Percentiles rank a stretch among this genome's conserved stretches.
phyloP scores from a whole-genome alignment of 2,329 filamentous ascomycete species.

The Sporothrix humicola region DNA sequence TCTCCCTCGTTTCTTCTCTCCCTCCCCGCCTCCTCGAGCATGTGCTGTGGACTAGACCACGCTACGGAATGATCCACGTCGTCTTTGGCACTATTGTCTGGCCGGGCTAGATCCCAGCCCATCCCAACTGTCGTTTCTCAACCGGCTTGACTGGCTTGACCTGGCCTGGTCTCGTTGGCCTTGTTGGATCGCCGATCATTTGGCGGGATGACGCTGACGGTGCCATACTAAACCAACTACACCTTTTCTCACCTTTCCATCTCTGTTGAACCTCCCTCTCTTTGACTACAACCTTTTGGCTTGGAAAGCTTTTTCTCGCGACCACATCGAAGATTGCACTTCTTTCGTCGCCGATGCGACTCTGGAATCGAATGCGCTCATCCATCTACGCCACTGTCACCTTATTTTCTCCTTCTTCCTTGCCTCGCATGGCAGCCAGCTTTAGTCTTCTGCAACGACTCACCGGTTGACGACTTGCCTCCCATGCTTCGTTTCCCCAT shows the following conservation, averaged over 20 bases:
- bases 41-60: not conserved
- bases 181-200: constrained; percentile 21
- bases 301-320: no score
- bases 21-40: not conserved
- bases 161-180: constrained; percentile 1
- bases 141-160: not conserved
- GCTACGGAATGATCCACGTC: constrained; percentile 10
- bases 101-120: not conserved
- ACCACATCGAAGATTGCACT: not conserved
- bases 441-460: not conserved
- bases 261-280: not conserved
- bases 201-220: constrained; percentile 15
- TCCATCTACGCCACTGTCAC: no score
- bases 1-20: not conserved
- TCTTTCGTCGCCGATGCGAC: no score
- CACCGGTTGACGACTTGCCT: not conserved
- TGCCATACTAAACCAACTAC: not conserved
- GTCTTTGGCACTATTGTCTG: constrained; percentile 17
- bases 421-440: not conserved
- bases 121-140: not conserved
- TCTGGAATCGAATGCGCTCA: not conserved
- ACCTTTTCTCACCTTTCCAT: not conserved
- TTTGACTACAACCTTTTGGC: not conserved
- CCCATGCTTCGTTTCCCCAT: constrained; percentile 19
- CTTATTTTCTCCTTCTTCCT: not conserved